Evolutionary conservation across 139 green algal genomes (phyloP).

Genomic region (Nannochloris sp.): DNA sequence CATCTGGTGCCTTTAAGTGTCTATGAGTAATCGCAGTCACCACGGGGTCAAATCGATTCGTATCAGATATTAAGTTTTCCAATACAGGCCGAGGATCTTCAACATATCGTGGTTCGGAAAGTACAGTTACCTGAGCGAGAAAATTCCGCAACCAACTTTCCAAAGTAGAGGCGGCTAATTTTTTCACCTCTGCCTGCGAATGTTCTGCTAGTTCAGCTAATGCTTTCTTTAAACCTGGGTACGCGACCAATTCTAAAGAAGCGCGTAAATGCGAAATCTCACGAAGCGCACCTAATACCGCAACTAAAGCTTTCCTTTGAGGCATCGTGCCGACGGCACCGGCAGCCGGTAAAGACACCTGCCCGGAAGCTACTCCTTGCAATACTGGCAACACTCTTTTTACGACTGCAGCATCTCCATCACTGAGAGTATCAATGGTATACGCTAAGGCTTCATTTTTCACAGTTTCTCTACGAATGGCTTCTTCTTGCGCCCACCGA

Average conservation of each 20-base stretch:
- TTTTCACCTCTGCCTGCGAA: slow-evolving; percentile 10
- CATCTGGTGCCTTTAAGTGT: no score
- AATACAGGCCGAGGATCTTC: slow-evolving; percentile 20
- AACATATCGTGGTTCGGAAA: slow-evolving; percentile 22
- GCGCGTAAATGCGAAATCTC: slow-evolving; percentile 29
- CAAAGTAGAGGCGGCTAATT: slow-evolving; percentile 6
- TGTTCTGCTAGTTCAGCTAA: slow-evolving; percentile 8
- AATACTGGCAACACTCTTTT: not conserved
- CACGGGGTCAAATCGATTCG: slow-evolving; percentile 11
- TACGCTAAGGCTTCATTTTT: slow-evolving; percentile 21
- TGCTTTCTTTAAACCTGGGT: slow-evolving; percentile 16
- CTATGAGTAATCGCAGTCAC: slow-evolving; percentile 12
- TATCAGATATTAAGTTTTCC: slow-evolving; percentile 13
- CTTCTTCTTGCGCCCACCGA: slow-evolving; percentile 17
- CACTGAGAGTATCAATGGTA: not conserved
- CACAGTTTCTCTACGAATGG: slow-evolving; percentile 1
- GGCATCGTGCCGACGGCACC: not conserved
- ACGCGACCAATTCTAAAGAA: slow-evolving; percentile 15
- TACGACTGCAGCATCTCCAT: not conserved
- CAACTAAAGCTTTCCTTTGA: not conserved
- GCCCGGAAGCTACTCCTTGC: not conserved
- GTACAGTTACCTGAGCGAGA: slow-evolving; percentile 18
- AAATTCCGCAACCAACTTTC: slow-evolving; percentile 16
- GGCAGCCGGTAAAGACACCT: not conserved
- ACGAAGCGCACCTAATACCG: slow-evolving; percentile 16